Percentiles rank a stretch among this genome's conserved stretches.
Evolutionary conservation across 2,329 filamentous ascomycete species (phyloP).

Genomic region (Trichophaea hybrida): DNA sequence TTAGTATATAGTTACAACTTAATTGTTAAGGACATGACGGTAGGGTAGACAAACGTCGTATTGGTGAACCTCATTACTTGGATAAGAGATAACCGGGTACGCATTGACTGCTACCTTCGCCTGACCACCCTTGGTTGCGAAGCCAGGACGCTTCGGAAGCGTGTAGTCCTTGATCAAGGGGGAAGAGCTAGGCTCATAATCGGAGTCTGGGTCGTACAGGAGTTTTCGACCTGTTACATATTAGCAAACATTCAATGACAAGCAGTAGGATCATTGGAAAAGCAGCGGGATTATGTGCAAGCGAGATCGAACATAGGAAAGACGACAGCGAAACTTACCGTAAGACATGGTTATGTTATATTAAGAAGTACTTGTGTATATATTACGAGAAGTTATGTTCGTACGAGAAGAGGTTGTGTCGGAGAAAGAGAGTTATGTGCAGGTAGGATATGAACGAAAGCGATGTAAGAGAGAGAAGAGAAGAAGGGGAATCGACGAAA

Average conservation of each 20-base stretch:
- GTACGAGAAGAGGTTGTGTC: neutral
- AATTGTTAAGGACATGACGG: neutral
- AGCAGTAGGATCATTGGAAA: no score
- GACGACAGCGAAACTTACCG: no score
- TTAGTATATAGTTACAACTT: constrained; percentile 8
- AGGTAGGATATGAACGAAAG: neutral
- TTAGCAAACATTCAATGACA: no score
- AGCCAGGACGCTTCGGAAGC: neutral
- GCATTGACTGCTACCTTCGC: constrained; percentile 49
- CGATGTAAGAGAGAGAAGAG: neutral
- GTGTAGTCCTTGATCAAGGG: neutral
- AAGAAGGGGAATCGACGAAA: neutral
- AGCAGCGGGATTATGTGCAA: no score
- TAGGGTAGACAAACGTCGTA: constrained; percentile 55
- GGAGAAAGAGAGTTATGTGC: neutral
- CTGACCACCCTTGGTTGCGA: neutral
- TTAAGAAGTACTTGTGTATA: neutral
- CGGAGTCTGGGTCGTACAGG: neutral
- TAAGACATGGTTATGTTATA: no score
- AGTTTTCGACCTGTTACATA: neutral
- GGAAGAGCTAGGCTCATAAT: neutral
- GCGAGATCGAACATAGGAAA: no score
- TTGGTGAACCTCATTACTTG: constrained; percentile 53
- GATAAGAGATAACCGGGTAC: constrained; percentile 51
- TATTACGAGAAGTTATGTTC: neutral